These are phyloP conservation scores for Colletotrichum tofieldiae DNA, from an alignment of 2,329 filamentous ascomycete species.

Conservation along the genomic window DNA sequence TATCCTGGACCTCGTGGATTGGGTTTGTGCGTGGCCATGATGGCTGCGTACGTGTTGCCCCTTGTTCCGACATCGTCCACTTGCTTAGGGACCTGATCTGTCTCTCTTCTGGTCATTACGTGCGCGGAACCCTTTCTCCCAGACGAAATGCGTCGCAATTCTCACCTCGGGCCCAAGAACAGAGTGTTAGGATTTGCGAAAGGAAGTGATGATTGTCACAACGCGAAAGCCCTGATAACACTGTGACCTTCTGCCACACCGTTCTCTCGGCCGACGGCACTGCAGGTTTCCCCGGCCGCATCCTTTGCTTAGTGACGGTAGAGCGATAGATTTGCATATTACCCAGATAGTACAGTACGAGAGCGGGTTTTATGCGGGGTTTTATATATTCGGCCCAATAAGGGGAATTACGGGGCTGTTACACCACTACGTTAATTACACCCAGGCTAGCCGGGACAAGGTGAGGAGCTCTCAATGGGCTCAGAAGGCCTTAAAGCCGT, in stretches of 20 bases:
- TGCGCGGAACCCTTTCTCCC: not conserved
- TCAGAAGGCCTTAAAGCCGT: not conserved
- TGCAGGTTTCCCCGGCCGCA: not conserved
- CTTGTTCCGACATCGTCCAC: constrained; percentile 32
- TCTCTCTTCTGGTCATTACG: constrained; percentile 15
- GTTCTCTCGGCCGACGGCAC: not conserved
- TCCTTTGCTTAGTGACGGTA: not conserved
- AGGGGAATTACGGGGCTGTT: constrained; percentile 20
- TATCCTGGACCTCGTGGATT: constrained; percentile 50
- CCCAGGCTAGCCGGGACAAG: not conserved
- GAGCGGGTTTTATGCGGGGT: constrained; percentile 12
- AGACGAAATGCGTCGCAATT: not conserved
- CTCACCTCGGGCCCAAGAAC: not conserved
- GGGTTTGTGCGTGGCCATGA: constrained; percentile 52
- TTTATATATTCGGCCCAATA: constrained; percentile 11
- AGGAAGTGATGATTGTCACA: not conserved
- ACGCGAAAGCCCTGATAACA: not conserved
- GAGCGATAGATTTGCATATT: not conserved
- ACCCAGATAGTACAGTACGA: no score
- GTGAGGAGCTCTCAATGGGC: not conserved
- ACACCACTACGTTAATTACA: constrained; percentile 5
- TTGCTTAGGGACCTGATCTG: constrained; percentile 13
- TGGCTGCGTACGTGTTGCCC: constrained; percentile 52
- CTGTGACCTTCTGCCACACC: not conserved
- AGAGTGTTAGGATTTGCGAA: not conserved